Conservation (phyloP, 73 alveolate genomes). For the Paramecium primaurelia region DNA sequence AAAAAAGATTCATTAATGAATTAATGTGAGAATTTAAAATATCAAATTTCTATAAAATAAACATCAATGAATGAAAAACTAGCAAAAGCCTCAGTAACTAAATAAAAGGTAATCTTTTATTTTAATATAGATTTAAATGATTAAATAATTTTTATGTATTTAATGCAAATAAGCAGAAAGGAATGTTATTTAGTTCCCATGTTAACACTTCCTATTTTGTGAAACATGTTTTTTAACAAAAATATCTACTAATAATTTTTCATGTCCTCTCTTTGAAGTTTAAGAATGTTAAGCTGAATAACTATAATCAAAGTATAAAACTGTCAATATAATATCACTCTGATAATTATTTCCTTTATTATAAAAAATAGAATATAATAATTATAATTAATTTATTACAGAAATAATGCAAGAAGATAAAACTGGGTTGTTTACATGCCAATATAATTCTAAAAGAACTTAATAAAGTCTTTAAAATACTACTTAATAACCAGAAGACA, state of each 20-base stretch:
- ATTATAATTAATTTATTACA: too few relatives aligned
- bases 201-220: background rate
- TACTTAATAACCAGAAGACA: background rate
- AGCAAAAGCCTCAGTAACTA: background rate
- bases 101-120: background rate
- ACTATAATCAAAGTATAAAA: background rate
- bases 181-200: background rate
- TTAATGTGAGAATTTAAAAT: background rate
- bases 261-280: background rate
- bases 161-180: background rate
- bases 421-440: background rate
- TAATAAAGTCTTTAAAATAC: background rate
- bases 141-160: background rate
- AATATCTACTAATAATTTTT: background rate
- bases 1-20: background rate
- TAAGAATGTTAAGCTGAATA: background rate
- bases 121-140: background rate
- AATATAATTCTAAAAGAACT: background rate
- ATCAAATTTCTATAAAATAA: background rate
- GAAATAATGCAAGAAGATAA: background rate
- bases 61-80: background rate
- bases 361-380: background rate
- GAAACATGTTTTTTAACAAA: background rate
- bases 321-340: background rate
- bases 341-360: background rate